Base-by-base conservation (phyloP, 441 rosid species). In the Geranium incanum region DNA sequence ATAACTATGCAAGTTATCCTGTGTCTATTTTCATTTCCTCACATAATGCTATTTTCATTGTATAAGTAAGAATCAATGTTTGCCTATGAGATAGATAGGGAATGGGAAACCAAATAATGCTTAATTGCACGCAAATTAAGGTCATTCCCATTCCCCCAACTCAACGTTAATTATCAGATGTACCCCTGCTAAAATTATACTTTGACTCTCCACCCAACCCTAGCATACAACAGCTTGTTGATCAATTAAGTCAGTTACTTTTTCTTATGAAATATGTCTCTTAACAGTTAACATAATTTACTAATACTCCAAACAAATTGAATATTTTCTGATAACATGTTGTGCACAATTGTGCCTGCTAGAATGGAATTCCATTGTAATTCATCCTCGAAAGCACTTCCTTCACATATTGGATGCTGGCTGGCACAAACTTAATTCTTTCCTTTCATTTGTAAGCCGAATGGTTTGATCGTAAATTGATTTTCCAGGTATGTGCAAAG, bases 401-500 rank as follows among this genome's bases (percentile, higher is more conserved):
- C 36, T 11, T 72, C 18, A 16, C 45, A 39, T 62, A 63, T 23
- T 6, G 28, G 36, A 28, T 63, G 66, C 38, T 38, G 64, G 28
- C 66, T 66, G 21, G 13, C 19, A 38, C 13, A 57, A 39, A 9
- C 33, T 12, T 19, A 68, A 71, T 21, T 52, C 55, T 5, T 15
- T 19, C 65, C 39, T 48, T 69, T 65, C 5, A 28, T 21, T 8
- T 33, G 67, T 15, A 0, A 6, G 23, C 57, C 39, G 7, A 57
- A 70, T 36, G 6, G 6, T 74, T 41, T 37, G 28, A n/a, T 73
- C 8, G 43, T 39, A 11, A 55, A 11, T 18, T 50, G 36, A 37
- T 65, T 67, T 70, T 75, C 65, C 79, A 90, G 96, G 86, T 90
- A 88, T 70, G 70, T 82, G 83, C 93, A 87, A 81, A 84, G 93